These are phyloP conservation scores for Hyparrhenia diplandra DNA, from an alignment of 176 grass and related monocot species.

Conservation along the genomic window DNA sequence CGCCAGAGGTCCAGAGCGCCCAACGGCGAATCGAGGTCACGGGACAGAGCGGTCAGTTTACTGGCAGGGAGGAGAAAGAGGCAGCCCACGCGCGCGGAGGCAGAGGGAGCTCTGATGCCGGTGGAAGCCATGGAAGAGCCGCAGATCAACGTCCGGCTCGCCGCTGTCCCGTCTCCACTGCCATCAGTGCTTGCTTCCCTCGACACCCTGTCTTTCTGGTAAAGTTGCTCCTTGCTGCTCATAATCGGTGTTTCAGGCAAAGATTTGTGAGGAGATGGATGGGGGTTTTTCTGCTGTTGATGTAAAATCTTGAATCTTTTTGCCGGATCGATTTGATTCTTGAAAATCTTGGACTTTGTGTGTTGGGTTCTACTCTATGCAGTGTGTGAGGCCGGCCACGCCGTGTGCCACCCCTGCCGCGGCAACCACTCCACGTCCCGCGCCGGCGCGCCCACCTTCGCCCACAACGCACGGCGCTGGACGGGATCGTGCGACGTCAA, in stretches of 20 bases:
- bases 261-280: neutral
- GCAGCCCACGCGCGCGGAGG: neutral
- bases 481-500: neutral
- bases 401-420: neutral
- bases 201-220: neutral
- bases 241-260: neutral
- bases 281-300: no score
- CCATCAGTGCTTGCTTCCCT: neutral
- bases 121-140: neutral
- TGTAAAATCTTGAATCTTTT: no score
- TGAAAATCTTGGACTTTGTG: no score
- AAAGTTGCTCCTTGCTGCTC: neutral
- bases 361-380: no score
- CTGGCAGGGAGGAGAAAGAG: neutral
- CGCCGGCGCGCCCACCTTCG: neutral
- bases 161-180: neutral
- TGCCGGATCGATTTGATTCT: no score
- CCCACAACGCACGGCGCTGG: neutral
- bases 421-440: neutral
- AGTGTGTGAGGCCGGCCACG: conserved; percentile 5
- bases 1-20: no score
- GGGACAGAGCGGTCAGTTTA: neutral
- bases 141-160: neutral
- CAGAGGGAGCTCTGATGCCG: no score
- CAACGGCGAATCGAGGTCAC: neutral